A percentile compares a stretch with the other conserved stretches of the same genome.
Evolutionary conservation across 2,329 filamentous ascomycete genomes (phyloP).

Genomic region (Diaporthe citri): DNA sequence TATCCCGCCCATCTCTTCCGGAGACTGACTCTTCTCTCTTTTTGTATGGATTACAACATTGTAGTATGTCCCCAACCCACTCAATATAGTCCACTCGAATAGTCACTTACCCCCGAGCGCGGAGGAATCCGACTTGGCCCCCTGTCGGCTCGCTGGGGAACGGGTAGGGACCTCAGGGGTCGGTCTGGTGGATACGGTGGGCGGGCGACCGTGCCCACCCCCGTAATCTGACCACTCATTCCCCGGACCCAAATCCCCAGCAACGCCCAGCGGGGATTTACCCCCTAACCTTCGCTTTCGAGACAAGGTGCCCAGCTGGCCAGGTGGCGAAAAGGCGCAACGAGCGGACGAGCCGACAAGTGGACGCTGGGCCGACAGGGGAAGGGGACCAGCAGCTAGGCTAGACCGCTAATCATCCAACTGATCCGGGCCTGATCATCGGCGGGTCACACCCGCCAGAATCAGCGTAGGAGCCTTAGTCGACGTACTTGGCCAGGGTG

Average conservation of each 20-base stretch:
- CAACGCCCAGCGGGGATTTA: background rate
- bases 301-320: background rate
- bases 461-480: slow-evolving; percentile 39
- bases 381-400: background rate
- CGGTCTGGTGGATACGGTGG: background rate
- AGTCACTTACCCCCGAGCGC: background rate
- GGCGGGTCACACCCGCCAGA: background rate
- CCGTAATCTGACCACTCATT: slow-evolving; percentile 7
- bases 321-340: slow-evolving; percentile 9
- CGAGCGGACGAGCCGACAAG: background rate
- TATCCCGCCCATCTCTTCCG: background rate
- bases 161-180: background rate
- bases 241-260: background rate
- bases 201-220: background rate
- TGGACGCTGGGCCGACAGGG: background rate
- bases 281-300: background rate
- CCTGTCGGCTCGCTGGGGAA: background rate
- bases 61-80: background rate
- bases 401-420: background rate
- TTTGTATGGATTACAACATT: slow-evolving; percentile 20
- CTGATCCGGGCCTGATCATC: slow-evolving; percentile 2
- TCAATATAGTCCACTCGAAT: background rate
- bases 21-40: background rate
- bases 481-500: slow-evolving; percentile 63
- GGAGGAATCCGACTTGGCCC: background rate